Evolutionary conservation across 495 filamentous ascomycete species (phyloP).

Genomic region (Rhypophila decipiens): DNA sequence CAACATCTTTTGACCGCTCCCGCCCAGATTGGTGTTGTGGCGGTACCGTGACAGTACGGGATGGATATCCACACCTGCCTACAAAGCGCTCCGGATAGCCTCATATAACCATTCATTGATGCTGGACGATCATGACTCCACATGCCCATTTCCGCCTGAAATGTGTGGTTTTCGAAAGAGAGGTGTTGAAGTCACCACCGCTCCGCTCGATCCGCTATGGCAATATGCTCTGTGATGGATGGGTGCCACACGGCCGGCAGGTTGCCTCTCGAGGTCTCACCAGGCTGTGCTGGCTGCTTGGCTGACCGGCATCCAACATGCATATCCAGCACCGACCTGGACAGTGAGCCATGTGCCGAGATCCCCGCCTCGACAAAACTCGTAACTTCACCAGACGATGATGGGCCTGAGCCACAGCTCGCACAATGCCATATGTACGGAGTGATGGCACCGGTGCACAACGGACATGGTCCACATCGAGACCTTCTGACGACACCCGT

Average conservation of each 20-base stretch:
- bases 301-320: background rate
- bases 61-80: no score
- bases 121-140: background rate
- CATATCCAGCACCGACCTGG: background rate
- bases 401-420: no score
- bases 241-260: constrained; percentile 15
- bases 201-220: background rate
- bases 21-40: no score
- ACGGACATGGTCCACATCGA: no score
- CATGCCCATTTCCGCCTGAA: background rate
- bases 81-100: no score
- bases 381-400: no score
- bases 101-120: no score
- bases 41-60: no score
- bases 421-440: no score
- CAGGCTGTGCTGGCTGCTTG: constrained; percentile 12
- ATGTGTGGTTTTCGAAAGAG: background rate
- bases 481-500: no score
- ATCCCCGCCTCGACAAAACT: background rate
- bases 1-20: no score
- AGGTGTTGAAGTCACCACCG: background rate
- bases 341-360: background rate
- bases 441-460: no score
- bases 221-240: background rate
- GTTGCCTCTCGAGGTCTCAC: constrained; percentile 14